Evolutionary conservation across 2,329 filamentous ascomycete genomes (phyloP), one percentile per base, ranked within the genome.

Genomic region (Ascosphaera pollenicola): DNA sequence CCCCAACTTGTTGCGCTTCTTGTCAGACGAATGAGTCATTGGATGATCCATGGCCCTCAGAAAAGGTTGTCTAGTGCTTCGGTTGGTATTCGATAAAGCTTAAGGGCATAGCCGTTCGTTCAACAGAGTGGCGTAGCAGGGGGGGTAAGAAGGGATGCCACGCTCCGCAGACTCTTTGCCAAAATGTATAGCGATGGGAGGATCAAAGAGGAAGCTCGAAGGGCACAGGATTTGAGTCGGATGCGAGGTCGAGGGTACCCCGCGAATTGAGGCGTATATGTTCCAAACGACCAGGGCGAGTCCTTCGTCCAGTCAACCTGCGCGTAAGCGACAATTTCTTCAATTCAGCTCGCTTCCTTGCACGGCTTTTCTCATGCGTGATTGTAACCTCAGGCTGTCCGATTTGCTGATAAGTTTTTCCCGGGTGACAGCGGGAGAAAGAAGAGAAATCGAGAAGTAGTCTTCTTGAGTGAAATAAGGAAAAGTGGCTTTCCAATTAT

Each of bases 1-100:
- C 31, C 87, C 87, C 44, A 95, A 68, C 60, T 92, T 94, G 58
- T 93, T 94, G 53, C 85, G 74, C 53, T 74, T 72, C 54, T 78
- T 79, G 48, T 78, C 71, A 28, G 69, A 66, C 39, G 47, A 41
- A 35, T 51, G 52, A 36, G 50, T 48, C 39, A 44, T 47, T 43
- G 50, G 47, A 42, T 41, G 41, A 37, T 60, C 57, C 57, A 59
- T 58, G 44, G 47, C 46, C 43, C 8, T 15, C 28, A 31, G 28
- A 8, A 31, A 8, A 10, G 8, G 28, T 8, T 31, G 15, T 10
- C 28, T 8, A 10, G 28, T 8, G 28, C 15, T 8, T 15, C 28
- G 15, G 28, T 31, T 10, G 28, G 8, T 31, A 15, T 31, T 10
- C 15, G 10, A 31, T 8, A 31, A 8, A 31, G 10, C 28, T 8